Evolutionary conservation across 176 grass and related monocot genomes (phyloP).

Genomic region (Hordeum vulgare): MorexV3_pseudomolecules_assembly NC_058520.1:465777926-465778425

Average conservation of each 20-base stretch:
- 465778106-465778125: too few species aligned
- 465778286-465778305: constrained; percentile 69
- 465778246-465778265: background rate
- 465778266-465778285: background rate
- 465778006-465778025: constrained; percentile 13
- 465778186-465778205: too few species aligned
- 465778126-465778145: too few species aligned
- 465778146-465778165: too few species aligned
- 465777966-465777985: constrained; percentile 15
- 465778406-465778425: constrained; percentile 25
- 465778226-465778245: background rate
- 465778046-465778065: background rate
- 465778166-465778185: too few species aligned
- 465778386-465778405: constrained; percentile 75
- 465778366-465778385: constrained; percentile 83
- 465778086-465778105: background rate
- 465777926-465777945: constrained; percentile 29
- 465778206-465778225: background rate
- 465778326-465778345: constrained; percentile 85
- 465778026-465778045: background rate
- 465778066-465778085: background rate
- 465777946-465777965: background rate
- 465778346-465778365: constrained; percentile 91
- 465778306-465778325: constrained; percentile 93
- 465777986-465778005: background rate